Percentiles rank a stretch among this genome's conserved stretches.
phyloP scores from a whole-genome alignment of 1,284 basidiomycete species.

The Fomes fomentarius region DNA sequence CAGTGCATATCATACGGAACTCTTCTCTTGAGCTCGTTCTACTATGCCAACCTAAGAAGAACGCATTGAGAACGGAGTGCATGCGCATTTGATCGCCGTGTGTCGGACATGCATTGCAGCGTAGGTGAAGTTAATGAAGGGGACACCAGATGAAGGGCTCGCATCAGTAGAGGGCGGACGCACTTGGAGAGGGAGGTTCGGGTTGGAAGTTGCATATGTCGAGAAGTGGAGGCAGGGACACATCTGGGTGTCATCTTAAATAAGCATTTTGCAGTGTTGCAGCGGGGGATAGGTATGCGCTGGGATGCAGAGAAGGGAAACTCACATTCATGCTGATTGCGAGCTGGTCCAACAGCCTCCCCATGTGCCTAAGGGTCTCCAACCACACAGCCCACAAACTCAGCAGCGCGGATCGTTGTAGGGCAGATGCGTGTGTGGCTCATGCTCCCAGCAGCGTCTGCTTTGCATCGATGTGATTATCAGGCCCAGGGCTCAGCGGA shows the following conservation, averaged over 20 bases:
- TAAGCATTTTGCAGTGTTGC: too few species aligned
- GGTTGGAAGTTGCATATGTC: slow-evolving; percentile 66
- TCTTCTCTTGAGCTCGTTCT: slow-evolving; percentile 59
- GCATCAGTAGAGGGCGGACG: slow-evolving; percentile 47
- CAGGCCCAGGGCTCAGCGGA: slow-evolving; percentile 64
- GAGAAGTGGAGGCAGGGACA: slow-evolving; percentile 66
- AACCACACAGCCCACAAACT: too few species aligned
- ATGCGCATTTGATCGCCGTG: slow-evolving; percentile 82
- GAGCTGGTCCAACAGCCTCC: too few species aligned
- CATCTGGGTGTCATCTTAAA: too few species aligned
- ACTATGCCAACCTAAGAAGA: slow-evolving; percentile 78
- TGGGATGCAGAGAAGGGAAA: too few species aligned
- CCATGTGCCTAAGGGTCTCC: too few species aligned
- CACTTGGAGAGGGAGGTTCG: slow-evolving; percentile 68
- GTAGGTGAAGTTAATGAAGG: slow-evolving; percentile 83
- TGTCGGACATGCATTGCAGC: slow-evolving; percentile 90
- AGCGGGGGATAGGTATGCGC: too few species aligned
- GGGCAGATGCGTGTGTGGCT: slow-evolving; percentile 55
- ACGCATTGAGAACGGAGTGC: slow-evolving; percentile 82
- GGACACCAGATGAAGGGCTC: slow-evolving; percentile 46
- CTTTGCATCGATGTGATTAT: slow-evolving; percentile 59
- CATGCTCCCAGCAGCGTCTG: slow-evolving; percentile 59
- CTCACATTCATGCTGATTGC: too few species aligned
- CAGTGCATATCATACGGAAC: slow-evolving; percentile 68
- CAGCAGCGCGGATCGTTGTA: too few species aligned